These are phyloP conservation scores for Xylaria sp. DNA, from an alignment of 2,329 filamentous ascomycete genomes.

Conservation along the genomic window DNA sequence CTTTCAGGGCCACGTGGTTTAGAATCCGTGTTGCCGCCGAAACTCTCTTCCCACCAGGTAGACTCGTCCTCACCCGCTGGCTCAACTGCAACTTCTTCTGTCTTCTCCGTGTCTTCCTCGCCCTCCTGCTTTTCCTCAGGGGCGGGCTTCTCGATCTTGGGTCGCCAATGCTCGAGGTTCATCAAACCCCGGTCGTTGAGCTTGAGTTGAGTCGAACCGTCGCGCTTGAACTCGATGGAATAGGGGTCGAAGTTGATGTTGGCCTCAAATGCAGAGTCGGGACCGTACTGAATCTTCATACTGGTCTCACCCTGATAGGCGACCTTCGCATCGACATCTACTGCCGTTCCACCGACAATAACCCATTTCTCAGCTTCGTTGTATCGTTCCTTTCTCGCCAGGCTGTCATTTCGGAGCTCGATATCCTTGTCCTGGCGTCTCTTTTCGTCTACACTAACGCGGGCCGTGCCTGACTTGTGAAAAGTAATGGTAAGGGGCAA, in stretches of 20 bases:
- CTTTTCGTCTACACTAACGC: constrained; percentile 88
- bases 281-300: constrained; percentile 75
- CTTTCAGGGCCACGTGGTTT: constrained; percentile 96
- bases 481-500: constrained; percentile 84
- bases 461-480: constrained; percentile 80
- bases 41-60: constrained; percentile 97
- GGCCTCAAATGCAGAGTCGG: constrained; percentile 69
- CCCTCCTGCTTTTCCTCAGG: constrained; percentile 46
- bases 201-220: constrained; percentile 75
- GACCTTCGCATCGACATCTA: constrained; percentile 67
- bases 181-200: constrained; percentile 86
- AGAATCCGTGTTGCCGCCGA: constrained; percentile 89
- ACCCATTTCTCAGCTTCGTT: constrained; percentile 86
- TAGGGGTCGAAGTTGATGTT: constrained; percentile 81
- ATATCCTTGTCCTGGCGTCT: constrained; percentile 84
- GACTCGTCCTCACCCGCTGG: constrained; percentile 61
- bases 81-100: constrained; percentile 35
- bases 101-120: constrained; percentile 43
- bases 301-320: constrained; percentile 60
- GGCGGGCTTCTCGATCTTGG: constrained; percentile 64
- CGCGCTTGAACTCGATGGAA: constrained; percentile 76
- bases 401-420: constrained; percentile 76
- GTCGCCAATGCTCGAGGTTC: constrained; percentile 93
- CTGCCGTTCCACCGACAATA: constrained; percentile 71
- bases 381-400: constrained; percentile 84